Percentiles rank a stretch among this genome's conserved stretches.
Evolutionary conservation across 202 grass and related monocot species (phyloP).

Genomic region (Carex sylvatica): DNA sequence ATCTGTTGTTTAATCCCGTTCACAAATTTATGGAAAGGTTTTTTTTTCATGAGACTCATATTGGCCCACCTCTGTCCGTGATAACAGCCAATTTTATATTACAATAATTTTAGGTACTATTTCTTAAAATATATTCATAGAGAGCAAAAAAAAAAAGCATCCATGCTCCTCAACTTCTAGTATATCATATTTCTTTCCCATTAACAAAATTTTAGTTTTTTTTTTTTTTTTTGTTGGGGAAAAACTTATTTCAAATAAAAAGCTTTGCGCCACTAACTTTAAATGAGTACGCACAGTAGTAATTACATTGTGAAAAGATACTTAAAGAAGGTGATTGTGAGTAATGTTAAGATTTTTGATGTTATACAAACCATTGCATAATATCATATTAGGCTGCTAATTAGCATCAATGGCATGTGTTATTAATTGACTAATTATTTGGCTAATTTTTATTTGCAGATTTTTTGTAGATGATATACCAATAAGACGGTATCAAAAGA

Average conservation of each 20-base stretch:
- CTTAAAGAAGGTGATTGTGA: no score
- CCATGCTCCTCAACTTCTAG: no score
- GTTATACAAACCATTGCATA: background rate
- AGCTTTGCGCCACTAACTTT: background rate
- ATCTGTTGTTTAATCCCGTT: constrained; percentile 15
- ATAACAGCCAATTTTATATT: background rate
- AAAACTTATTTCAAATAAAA: background rate
- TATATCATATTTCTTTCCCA: no score
- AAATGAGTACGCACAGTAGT: no score
- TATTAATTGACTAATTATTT: background rate
- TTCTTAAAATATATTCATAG: background rate
- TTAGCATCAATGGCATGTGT: background rate
- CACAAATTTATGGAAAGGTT: constrained; percentile 17
- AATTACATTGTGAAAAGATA: no score
- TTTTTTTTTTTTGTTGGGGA: no score
- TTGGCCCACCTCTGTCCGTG: constrained; percentile 14
- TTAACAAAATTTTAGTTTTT: no score
- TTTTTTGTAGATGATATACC: constrained; percentile 69
- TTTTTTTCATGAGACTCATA: background rate
- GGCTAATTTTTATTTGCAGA: constrained; percentile 11
- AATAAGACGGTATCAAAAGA: constrained; percentile 38
- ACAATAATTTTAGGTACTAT: background rate
- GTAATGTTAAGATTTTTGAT: no score
- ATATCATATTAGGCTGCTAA: background rate
- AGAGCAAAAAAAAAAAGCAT: no score